Conservation (phyloP, 2,329 filamentous ascomycete genomes). For the Thielaviopsis euricoi region DNA sequence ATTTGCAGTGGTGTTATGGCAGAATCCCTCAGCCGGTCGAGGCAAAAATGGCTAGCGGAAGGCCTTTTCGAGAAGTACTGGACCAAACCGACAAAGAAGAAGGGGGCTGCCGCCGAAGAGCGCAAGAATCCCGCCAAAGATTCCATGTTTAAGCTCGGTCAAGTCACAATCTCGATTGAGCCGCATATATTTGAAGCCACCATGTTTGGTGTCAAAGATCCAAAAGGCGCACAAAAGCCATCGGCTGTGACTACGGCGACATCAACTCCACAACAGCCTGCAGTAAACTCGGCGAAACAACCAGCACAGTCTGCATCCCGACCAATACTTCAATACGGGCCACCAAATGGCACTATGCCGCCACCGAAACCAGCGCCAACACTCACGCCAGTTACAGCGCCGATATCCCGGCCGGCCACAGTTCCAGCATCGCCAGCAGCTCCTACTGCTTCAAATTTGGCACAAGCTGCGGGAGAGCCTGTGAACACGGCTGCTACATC, state of each 20-base stretch:
- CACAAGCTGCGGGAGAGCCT: constrained; percentile 12
- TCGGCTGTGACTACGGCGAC: constrained; percentile 20
- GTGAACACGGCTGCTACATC: constrained; percentile 13
- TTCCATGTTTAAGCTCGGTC: constrained; percentile 56
- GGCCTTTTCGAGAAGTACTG: constrained; percentile 65
- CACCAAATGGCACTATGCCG: constrained; percentile 45
- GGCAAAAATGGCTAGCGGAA: constrained; percentile 54
- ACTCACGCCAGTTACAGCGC: constrained; percentile 19
- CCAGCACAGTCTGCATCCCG: constrained; percentile 23
- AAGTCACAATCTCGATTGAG: constrained; percentile 59
- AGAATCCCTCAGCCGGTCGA: constrained; percentile 58
- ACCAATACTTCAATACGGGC: constrained; percentile 49
- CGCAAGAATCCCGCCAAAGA: constrained; percentile 53
- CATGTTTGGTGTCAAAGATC: constrained; percentile 55
- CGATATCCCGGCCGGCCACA: constrained; percentile 13
- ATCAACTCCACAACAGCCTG: constrained; percentile 2
- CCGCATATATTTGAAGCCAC: constrained; percentile 66
- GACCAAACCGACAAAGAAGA: constrained; percentile 53
- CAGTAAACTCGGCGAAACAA: constrained; percentile 14
- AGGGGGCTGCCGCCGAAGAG: constrained; percentile 42
- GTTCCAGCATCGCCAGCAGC: constrained; percentile 5
- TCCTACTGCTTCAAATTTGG: background rate
- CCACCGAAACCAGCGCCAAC: constrained; percentile 22
- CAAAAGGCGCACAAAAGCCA: constrained; percentile 24
- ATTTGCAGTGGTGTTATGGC: constrained; percentile 49